Percentiles rank a stretch among this genome's conserved stretches.
Conservation (phyloP, 2,329 filamentous ascomycete genomes). For the Scolecobasidium constrictum region DNA sequence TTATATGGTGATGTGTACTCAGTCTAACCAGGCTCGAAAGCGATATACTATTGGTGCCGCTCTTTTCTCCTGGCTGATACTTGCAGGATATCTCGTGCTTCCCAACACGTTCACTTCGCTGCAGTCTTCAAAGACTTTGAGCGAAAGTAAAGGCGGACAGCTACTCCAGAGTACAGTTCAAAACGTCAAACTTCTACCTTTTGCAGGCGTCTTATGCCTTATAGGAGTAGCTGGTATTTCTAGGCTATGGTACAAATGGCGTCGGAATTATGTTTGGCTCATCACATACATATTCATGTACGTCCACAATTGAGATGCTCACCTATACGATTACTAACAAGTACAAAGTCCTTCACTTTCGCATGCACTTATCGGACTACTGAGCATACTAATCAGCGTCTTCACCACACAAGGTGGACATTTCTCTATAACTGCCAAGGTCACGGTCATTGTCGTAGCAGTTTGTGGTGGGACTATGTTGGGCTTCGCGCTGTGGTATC, state of each 20-base stretch:
- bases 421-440: slow-evolving; percentile 5
- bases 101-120: slow-evolving; percentile 4
- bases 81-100: slow-evolving; percentile 5
- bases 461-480: slow-evolving; percentile 5
- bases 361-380: slow-evolving; percentile 6
- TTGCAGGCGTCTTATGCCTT: slow-evolving; percentile 4
- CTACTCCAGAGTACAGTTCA: slow-evolving; percentile 1
- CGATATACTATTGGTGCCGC: slow-evolving; percentile 6
- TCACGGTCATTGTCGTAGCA: slow-evolving; percentile 1
- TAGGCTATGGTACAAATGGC: slow-evolving; percentile 4
- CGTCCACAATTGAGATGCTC: background rate
- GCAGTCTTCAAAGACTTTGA: slow-evolving; percentile 4
- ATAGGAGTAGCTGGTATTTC: slow-evolving; percentile 6
- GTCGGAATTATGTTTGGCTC: slow-evolving; percentile 5
- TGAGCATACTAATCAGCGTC: slow-evolving; percentile 4
- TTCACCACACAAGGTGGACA: slow-evolving; percentile 4
- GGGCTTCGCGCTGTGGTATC: background rate
- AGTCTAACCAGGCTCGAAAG: slow-evolving; percentile 6
- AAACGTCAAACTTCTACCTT: slow-evolving; percentile 8
- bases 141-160: slow-evolving; percentile 5
- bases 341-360: slow-evolving; percentile 1
- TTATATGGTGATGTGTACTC: slow-evolving; percentile 3
- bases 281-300: slow-evolving; percentile 5
- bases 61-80: slow-evolving; percentile 4
- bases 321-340: slow-evolving; percentile 3